These are phyloP conservation scores for Porphyra umbilicalis DNA, from an alignment of 31 red algal genomes.

Conservation along the genomic window DNA sequence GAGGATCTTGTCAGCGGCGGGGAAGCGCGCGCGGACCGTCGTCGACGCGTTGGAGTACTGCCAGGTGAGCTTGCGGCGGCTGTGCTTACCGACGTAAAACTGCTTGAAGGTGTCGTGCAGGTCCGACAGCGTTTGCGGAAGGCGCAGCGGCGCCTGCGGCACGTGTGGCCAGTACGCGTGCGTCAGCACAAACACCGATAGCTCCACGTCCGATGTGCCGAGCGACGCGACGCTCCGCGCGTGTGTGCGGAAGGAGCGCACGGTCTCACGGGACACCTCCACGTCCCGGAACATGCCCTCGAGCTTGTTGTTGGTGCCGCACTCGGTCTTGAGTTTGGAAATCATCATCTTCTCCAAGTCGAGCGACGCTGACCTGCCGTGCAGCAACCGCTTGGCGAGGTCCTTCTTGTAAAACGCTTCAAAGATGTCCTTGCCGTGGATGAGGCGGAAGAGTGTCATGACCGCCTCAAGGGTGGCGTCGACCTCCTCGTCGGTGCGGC, in stretches of 20 bases:
- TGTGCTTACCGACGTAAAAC: conserved; percentile 89
- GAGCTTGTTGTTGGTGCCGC: conserved; percentile 86
- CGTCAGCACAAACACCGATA: conserved; percentile 81
- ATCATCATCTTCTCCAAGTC: conserved; percentile 96
- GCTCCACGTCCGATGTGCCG: conserved; percentile 41
- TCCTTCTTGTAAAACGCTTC: conserved; percentile 99
- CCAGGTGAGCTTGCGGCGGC: conserved; percentile 83
- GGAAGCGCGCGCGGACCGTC: conserved; percentile 64
- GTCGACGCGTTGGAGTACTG: conserved; percentile 72
- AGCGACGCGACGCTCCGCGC: conserved; percentile 20
- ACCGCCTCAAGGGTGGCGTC: conserved; percentile 67
- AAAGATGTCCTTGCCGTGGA: conserved; percentile 98
- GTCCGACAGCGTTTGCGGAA: conserved; percentile 62
- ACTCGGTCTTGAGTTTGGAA: conserved; percentile 91
- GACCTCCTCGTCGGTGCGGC: conserved; percentile 84
- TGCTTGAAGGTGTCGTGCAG: conserved; percentile 79
- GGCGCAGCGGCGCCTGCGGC: conserved; percentile 42
- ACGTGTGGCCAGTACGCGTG: conserved; percentile 77
- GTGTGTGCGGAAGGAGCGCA: conserved; percentile 64
- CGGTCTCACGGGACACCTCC: conserved; percentile 80
- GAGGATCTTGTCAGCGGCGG: conserved; percentile 70
- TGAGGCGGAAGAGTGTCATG: conserved; percentile 85
- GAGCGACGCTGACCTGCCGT: conserved; percentile 80
- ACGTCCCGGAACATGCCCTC: conserved; percentile 98
- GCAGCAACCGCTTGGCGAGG: conserved; percentile 92